Conservation (phyloP, 2,329 filamentous ascomycete species). For the Aspergillus sp. region DNA sequence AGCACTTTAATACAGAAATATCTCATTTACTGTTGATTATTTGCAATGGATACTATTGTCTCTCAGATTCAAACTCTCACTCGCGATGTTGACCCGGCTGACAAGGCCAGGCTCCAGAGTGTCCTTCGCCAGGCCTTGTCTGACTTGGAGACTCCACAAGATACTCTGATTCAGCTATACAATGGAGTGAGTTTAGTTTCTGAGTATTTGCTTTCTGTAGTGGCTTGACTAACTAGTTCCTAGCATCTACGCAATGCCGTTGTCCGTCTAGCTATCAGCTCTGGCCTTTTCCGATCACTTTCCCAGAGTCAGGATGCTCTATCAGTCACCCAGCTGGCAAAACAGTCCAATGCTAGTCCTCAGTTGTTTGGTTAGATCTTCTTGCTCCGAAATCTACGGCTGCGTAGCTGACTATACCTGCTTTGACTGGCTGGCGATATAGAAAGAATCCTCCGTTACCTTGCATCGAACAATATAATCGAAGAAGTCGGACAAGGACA, state of each 20-base stretch:
- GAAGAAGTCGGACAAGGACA: neutral
- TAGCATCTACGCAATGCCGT: slow-evolving; percentile 17
- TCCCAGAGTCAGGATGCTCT: slow-evolving; percentile 5
- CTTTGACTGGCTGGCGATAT: neutral
- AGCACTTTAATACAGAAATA: too few relatives aligned
- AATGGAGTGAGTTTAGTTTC: neutral
- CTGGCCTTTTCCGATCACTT: slow-evolving; percentile 17
- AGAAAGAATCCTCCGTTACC: slow-evolving; percentile 1
- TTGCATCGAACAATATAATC: neutral
- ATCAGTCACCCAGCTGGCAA: slow-evolving; percentile 6
- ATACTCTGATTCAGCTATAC: neutral
- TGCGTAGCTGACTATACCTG: too few relatives aligned
- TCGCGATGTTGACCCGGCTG: slow-evolving; percentile 18
- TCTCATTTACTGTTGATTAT: too few relatives aligned
- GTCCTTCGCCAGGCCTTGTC: slow-evolving; percentile 7
- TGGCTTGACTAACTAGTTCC: neutral
- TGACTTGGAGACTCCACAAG: neutral
- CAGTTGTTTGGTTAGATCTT: neutral
- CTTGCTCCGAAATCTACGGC: too few relatives aligned
- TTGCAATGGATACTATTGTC: neutral
- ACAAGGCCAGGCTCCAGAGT: slow-evolving; percentile 18
- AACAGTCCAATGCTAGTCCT: neutral
- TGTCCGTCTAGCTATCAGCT: slow-evolving; percentile 18
- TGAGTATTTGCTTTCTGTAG: too few relatives aligned
- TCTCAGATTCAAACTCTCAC: slow-evolving; percentile 17